Evolutionary conservation across 1,284 basidiomycete species (phyloP).

Genomic region (Golubevia pallescens): DNA sequence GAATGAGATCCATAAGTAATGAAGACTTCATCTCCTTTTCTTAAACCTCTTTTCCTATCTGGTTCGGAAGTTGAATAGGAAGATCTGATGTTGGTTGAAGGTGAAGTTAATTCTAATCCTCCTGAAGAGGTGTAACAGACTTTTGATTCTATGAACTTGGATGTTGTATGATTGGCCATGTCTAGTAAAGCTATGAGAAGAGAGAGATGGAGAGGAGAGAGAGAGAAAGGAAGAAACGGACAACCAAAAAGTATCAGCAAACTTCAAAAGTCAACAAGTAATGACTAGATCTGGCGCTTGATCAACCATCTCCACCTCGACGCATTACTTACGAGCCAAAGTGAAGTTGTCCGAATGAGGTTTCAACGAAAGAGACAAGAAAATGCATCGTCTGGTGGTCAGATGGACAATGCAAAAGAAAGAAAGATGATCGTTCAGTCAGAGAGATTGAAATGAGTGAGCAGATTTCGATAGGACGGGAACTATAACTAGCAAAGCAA

Average conservation of each 20-base stretch:
- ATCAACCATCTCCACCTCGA: neutral
- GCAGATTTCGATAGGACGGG: neutral
- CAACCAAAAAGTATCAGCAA: no score
- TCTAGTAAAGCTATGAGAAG: conserved; percentile 37
- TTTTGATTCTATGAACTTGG: conserved; percentile 27
- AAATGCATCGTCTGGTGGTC: conserved; percentile 33
- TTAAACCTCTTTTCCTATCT: conserved; percentile 2
- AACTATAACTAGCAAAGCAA: no score
- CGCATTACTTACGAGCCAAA: conserved; percentile 22
- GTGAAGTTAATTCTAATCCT: conserved; percentile 35
- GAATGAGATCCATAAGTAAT: conserved; percentile 56
- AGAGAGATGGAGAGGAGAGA: neutral
- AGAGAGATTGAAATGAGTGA: neutral
- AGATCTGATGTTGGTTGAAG: conserved; percentile 5
- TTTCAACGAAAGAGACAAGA: conserved; percentile 30
- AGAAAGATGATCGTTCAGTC: neutral
- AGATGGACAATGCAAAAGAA: neutral
- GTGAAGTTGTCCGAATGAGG: conserved; percentile 54
- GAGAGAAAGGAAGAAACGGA: no score
- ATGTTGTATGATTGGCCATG: conserved; percentile 57
- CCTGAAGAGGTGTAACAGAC: conserved; percentile 25
- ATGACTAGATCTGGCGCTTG: no score
- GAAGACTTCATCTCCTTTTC: conserved; percentile 36
- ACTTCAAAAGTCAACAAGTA: no score
- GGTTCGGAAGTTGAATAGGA: neutral